These are phyloP conservation scores for Corymbia calophylla DNA, from an alignment of 441 rosid species.

Conservation along the genomic window DNA sequence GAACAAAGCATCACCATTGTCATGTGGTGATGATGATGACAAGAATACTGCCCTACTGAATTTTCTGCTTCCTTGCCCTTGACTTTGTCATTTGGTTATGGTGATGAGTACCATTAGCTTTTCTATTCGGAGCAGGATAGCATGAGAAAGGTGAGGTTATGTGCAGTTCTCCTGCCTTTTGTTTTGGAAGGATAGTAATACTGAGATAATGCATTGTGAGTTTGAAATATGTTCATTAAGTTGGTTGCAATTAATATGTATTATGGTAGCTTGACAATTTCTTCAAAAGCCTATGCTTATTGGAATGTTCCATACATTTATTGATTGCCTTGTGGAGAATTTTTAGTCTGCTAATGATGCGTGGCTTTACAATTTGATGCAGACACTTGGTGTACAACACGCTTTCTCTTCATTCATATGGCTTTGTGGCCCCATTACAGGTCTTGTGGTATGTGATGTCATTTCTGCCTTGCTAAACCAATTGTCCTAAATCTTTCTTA, in stretches of 20 bases:
- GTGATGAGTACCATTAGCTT: neutral
- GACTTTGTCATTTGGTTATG: neutral
- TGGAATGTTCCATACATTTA: neutral
- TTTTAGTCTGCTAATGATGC: neutral
- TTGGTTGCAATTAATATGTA: neutral
- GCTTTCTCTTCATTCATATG: slow-evolving; percentile 96
- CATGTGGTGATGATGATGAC: neutral
- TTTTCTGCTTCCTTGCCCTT: neutral
- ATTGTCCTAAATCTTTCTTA: neutral
- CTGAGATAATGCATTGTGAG: neutral
- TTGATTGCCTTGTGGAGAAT: slow-evolving; percentile 2
- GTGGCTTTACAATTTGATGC: slow-evolving; percentile 29
- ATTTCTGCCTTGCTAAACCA: neutral
- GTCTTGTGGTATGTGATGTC: slow-evolving; percentile 78
- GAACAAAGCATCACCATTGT: neutral
- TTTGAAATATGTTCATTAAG: neutral
- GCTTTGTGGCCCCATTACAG: slow-evolving; percentile 97
- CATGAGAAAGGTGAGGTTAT: neutral
- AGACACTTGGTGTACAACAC: slow-evolving; percentile 93
- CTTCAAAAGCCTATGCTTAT: neutral
- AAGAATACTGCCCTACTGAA: neutral
- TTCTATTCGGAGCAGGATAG: neutral
- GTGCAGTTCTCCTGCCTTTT: neutral
- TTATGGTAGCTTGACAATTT: neutral
- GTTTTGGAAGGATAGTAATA: neutral